Evolutionary conservation across 169 alveolate species (phyloP).

Genomic region (Toxoplasma gondii): DNA sequence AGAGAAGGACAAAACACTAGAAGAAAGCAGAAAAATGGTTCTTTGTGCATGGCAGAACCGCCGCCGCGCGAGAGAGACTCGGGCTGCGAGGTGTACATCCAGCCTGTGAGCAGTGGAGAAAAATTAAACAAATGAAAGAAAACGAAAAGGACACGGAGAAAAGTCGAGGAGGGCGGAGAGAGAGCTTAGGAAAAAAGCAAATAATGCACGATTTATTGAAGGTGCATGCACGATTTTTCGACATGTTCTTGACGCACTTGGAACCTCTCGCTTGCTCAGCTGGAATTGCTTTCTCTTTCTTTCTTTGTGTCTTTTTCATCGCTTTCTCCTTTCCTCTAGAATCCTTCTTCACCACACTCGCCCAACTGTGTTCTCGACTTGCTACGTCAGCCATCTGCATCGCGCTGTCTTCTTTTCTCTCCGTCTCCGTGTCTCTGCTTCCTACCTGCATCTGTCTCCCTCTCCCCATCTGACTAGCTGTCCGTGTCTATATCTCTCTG

Average conservation of each 20-base stretch:
- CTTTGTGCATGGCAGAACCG: no score
- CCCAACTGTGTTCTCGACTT: no score
- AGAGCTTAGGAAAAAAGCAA: background rate
- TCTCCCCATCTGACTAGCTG: background rate
- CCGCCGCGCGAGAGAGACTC: no score
- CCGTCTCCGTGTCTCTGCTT: background rate
- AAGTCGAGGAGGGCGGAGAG: background rate
- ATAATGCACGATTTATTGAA: background rate
- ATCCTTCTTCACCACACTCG: no score
- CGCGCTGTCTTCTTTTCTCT: no score
- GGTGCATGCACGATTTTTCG: background rate
- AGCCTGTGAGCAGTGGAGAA: background rate
- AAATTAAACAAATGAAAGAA: background rate
- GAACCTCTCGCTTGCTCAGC: background rate
- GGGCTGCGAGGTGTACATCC: no score
- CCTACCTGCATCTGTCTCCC: background rate
- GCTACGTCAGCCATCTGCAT: no score
- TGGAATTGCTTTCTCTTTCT: background rate
- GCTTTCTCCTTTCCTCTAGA: background rate
- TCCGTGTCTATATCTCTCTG: background rate
- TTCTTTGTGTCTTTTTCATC: background rate
- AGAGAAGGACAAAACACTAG: background rate
- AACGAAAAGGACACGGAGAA: background rate
- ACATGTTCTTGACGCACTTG: background rate
- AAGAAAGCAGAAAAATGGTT: background rate